Percentiles rank a stretch among this genome's conserved stretches.
phyloP scores from a whole-genome alignment of 139 green algal genomes.

The Pleodorina starrii region DNA sequence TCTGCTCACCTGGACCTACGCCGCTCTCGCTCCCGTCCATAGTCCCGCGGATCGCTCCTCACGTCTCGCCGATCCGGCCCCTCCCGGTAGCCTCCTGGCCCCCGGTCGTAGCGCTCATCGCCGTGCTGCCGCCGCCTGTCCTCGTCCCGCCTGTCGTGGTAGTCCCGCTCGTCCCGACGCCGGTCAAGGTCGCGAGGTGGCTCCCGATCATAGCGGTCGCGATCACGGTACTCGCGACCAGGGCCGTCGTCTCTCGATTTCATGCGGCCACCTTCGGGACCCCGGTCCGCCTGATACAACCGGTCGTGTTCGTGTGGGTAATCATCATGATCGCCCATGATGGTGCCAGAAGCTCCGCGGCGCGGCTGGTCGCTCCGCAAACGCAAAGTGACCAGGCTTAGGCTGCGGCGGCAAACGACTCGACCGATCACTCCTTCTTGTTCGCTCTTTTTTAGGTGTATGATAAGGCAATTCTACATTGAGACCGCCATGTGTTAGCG shows the following conservation, averaged over 20 bases:
- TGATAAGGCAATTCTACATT: too few species aligned
- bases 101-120: constrained; percentile 27
- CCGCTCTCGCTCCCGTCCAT: neutral
- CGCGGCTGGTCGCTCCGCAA: neutral
- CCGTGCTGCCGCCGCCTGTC: constrained; percentile 2
- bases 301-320: constrained; percentile 21
- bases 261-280: neutral
- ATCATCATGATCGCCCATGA: constrained; percentile 23
- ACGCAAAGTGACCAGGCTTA: too few species aligned
- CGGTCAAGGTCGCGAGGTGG: constrained; percentile 16
- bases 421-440: neutral
- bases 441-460: too few species aligned
- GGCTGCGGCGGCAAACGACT: neutral
- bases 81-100: neutral
- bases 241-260: neutral
- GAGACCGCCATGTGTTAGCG: too few species aligned
- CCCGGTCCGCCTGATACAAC: neutral
- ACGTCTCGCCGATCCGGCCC: neutral
- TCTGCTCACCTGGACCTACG: neutral
- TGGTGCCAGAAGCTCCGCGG: neutral
- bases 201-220: neutral
- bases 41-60: neutral
- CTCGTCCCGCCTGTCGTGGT: neutral
- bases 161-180: neutral
- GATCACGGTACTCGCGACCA: neutral